Evolutionary conservation across 2,329 filamentous ascomycete species (phyloP), one percentile per base, ranked within the genome.

Genomic region (Botrytis paeoniae): DNA sequence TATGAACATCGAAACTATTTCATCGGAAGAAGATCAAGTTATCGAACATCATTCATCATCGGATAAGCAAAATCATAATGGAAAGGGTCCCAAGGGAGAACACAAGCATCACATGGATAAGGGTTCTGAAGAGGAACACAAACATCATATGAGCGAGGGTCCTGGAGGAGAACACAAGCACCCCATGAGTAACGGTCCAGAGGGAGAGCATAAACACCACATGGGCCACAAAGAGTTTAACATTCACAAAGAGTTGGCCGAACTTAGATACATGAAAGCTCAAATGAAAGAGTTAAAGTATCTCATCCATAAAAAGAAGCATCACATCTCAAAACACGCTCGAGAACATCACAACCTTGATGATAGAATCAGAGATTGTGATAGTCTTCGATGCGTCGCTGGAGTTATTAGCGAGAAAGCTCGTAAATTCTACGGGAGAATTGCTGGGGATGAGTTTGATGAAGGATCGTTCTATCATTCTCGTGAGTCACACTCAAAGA

Each of bases 341-440:
- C 78, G 80, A 57, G 25, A 57, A 16, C 25, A 54, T 48, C 78
- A 83, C 32, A 78, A 80, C 3, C 81, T 83, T 72, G 80, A 82
- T 45, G 74, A 76, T 43, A 73, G 79, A 71, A 77, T 82, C 61
- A 69, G 77, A 35, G 79, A 82, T 12, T 86, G 85, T 72, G 81
- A 82, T 66, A 83, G 80, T 73, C 71, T 86, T 60, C 84, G 82
- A 75, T 87, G 85, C 74, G 78, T 86, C 60, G 78, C 85, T 63
- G 79, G 80, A 59, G 78, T 81, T n/a, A 78, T 85, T 69, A 82
- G 82, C 75, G 80, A 83, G 61, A 79, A 80, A 54, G 82, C 81
- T 62, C 77, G 78, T 62, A 77, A 78, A 18, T 62, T 84, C 5
- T 83, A 82, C 71, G 78, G 77, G 4, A 80, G 79, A 70, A 74